A percentile compares a stretch with the other conserved stretches of the same genome.
phyloP scores from a whole-genome alignment of 2,329 filamentous ascomycete genomes.

The Botrytis sinoallii region DNA sequence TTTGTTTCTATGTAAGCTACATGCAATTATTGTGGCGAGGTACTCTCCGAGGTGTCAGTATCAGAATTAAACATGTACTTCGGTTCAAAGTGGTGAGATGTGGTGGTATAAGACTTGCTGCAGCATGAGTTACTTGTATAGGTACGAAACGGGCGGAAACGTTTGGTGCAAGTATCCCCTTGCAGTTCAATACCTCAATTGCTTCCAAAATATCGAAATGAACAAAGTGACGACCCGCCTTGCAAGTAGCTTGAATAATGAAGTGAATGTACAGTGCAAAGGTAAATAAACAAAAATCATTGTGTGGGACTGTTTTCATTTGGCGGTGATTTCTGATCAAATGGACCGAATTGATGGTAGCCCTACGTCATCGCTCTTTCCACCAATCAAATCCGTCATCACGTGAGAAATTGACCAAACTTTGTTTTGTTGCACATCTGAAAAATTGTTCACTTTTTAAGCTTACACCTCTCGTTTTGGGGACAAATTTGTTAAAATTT shows the following conservation, averaged over 20 bases:
- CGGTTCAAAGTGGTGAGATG: neutral
- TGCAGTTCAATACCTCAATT: neutral
- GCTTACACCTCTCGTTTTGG: neutral
- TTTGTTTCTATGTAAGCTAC: neutral
- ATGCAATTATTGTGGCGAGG: neutral
- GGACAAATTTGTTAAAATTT: neutral
- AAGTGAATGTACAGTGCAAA: neutral
- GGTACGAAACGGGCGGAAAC: neutral
- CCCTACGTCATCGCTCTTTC: neutral
- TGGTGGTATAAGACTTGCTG: neutral
- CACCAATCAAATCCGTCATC: neutral
- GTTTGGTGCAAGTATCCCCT: neutral
- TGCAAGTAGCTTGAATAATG: neutral
- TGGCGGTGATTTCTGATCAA: neutral
- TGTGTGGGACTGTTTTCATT: neutral
- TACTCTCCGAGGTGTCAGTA: neutral
- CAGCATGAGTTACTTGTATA: neutral
- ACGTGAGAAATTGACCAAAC: neutral
- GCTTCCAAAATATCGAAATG: neutral
- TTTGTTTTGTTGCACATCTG: neutral
- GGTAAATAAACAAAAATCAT: neutral
- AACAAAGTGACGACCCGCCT: neutral
- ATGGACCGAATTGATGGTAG: neutral
- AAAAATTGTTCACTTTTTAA: neutral
- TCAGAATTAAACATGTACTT: neutral